phyloP scores from a whole-genome alignment of 306 rosid genomes.

The Canavalia gladiata region DNA sequence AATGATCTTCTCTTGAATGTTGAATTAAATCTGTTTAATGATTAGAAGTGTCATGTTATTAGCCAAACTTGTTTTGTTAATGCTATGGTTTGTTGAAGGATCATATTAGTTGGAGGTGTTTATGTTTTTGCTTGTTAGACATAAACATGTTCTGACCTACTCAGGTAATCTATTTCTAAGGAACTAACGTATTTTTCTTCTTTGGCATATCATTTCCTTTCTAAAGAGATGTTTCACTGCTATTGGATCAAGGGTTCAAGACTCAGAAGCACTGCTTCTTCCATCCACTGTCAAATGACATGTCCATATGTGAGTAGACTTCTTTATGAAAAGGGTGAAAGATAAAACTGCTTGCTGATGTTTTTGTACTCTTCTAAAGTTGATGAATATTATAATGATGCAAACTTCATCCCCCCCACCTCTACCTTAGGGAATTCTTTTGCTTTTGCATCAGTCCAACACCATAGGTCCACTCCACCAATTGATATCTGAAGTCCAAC shows the following conservation, averaged over 20 bases:
- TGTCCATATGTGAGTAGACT: constrained; percentile 75
- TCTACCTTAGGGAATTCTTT: constrained; percentile 4
- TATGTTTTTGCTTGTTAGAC: constrained; percentile 29
- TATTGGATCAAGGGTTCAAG: constrained; percentile 90
- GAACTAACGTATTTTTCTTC: constrained; percentile 39
- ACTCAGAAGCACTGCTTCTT: constrained; percentile 77
- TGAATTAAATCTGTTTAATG: constrained; percentile 22
- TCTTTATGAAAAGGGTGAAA: constrained; percentile 1
- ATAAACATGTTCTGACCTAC: constrained; percentile 34
- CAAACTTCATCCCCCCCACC: neutral
- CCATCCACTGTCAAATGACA: constrained; percentile 93
- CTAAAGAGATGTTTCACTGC: constrained; percentile 85
- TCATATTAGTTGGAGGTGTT: neutral
- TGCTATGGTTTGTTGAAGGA: constrained; percentile 24
- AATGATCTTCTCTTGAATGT: constrained; percentile 27
- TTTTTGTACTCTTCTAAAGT: neutral
- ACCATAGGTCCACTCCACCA: constrained; percentile 17
- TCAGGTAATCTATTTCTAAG: constrained; percentile 7
- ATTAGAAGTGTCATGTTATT: neutral
- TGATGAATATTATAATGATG: constrained; percentile 29
- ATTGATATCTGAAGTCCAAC: constrained; percentile 35
- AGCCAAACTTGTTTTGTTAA: neutral
- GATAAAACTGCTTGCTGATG: neutral
- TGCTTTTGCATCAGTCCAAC: neutral
- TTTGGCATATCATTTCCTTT: constrained; percentile 36